phyloP scores from a whole-genome alignment of 1,284 basidiomycete species.

The Ustilago crameri region DNA sequence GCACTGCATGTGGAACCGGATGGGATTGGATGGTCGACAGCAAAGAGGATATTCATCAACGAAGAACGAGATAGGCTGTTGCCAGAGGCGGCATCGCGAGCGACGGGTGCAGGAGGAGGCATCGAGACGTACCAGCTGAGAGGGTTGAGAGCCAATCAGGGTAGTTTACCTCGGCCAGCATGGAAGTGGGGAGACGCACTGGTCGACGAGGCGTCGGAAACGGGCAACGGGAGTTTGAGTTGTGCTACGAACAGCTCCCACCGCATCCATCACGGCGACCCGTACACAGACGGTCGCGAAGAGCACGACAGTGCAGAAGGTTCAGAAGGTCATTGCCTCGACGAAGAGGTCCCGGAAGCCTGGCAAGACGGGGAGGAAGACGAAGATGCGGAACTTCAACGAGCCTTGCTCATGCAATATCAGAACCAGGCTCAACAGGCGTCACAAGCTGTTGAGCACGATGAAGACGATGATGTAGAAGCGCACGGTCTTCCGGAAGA shows the following conservation, averaged over 20 bases:
- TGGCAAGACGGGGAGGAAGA: conserved; percentile 2
- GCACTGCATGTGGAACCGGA: conserved; percentile 32
- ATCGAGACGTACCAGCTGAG: conserved; percentile 27
- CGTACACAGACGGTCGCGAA: too few relatives aligned
- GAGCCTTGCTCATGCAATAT: conserved; percentile 22
- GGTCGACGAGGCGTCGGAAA: not conserved
- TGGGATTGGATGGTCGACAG: conserved; percentile 39
- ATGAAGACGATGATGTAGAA: conserved; percentile 11
- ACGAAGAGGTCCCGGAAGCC: not conserved
- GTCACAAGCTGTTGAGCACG: not conserved
- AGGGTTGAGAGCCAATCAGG: conserved; percentile 21
- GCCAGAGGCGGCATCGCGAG: conserved; percentile 22
- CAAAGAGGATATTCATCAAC: conserved; percentile 26
- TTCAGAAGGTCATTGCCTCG: not conserved
- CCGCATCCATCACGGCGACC: too few relatives aligned
- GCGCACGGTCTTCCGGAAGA: conserved; percentile 4
- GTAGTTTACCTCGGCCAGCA: conserved; percentile 17
- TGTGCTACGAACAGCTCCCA: too few relatives aligned
- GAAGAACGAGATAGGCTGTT: conserved; percentile 33
- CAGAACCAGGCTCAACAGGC: conserved; percentile 11
- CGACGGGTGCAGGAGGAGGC: not conserved
- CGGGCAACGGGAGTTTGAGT: conserved; percentile 1
- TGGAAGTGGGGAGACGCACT: conserved; percentile 27
- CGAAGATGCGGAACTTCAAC: conserved; percentile 25
- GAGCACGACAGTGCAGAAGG: too few relatives aligned